Percentiles rank a stretch among this genome's conserved stretches.
Evolutionary conservation across 495 filamentous ascomycete species (phyloP).

Genomic region (Chaetomidium leptoderma): DNA sequence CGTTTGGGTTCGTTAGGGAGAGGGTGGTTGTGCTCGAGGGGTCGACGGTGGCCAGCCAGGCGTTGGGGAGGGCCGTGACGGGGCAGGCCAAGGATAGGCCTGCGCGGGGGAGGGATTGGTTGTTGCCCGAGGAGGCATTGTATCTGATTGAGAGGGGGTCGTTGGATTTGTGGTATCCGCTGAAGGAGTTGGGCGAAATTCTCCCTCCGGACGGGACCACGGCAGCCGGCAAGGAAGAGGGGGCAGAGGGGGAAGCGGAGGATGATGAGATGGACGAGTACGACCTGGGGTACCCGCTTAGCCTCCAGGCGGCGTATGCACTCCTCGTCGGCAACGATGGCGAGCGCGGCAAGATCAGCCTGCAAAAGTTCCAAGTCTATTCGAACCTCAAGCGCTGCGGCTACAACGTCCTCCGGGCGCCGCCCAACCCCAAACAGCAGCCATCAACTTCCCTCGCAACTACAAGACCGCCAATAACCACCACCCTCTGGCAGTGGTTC

Average conservation of each 20-base stretch:
- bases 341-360: conserved; percentile 52
- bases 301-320: conserved; percentile 84
- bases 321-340: conserved; percentile 63
- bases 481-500: conserved; percentile 41
- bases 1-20: conserved; percentile 40
- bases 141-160: conserved; percentile 83
- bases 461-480: conserved; percentile 7
- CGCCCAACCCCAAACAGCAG: conserved; percentile 27
- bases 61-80: conserved; percentile 43
- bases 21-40: conserved; percentile 49
- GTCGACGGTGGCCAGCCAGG: conserved; percentile 36
- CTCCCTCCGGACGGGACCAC: conserved; percentile 24
- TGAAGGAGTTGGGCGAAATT: conserved; percentile 37
- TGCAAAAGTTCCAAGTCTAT: conserved; percentile 88
- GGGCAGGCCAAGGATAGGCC: conserved; percentile 39
- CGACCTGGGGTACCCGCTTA: conserved; percentile 72
- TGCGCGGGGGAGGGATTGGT: conserved; percentile 60
- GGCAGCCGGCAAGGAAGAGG: conserved; percentile 16
- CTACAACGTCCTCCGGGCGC: conserved; percentile 71
- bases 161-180: conserved; percentile 79
- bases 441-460: neutral
- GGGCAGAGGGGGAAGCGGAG: conserved; percentile 11
- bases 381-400: conserved; percentile 76
- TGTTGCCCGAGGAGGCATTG: conserved; percentile 88
- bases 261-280: conserved; percentile 41